These are phyloP conservation scores for Aspergillus proliferans DNA, from an alignment of 2,329 filamentous ascomycete genomes.

Conservation along the genomic window DNA sequence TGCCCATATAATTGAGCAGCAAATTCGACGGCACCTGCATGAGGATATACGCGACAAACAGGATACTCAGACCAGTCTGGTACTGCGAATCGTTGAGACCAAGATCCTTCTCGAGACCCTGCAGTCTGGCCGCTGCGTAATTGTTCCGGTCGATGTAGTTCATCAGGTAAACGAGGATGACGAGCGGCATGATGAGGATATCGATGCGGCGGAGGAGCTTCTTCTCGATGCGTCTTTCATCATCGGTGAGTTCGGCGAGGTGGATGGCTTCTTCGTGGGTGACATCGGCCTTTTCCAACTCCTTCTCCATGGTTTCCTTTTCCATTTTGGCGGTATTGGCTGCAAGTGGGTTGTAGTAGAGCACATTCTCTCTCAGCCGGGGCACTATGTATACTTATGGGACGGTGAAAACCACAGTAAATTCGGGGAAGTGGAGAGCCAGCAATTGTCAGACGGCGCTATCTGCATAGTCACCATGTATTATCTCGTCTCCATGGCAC, in stretches of 20 bases:
- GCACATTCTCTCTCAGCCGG: no score
- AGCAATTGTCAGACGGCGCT: no score
- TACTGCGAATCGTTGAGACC: conserved; percentile 30
- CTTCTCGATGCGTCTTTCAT: conserved; percentile 32
- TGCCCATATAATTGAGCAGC: conserved; percentile 38
- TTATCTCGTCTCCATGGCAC: neutral
- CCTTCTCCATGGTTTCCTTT: conserved; percentile 8
- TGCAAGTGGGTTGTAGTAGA: no score
- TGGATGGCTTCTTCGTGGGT: conserved; percentile 32
- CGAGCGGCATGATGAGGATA: conserved; percentile 33
- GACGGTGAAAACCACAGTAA: no score
- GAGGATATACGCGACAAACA: conserved; percentile 42
- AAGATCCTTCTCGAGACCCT: conserved; percentile 37
- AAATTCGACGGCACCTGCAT: conserved; percentile 45
- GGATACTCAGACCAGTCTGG: conserved; percentile 37
- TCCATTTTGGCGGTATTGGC: conserved; percentile 4
- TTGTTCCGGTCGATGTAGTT: conserved; percentile 40
- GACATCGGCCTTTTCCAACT: conserved; percentile 11
- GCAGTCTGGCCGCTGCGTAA: conserved; percentile 36
- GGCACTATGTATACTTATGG: no score
- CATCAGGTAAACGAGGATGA: conserved; percentile 39
- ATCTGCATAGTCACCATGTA: no score
- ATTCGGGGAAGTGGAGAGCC: no score
- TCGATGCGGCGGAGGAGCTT: conserved; percentile 35
- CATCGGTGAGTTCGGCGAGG: conserved; percentile 16